These are phyloP conservation scores for Chlorociboria aeruginascens DNA, from an alignment of 495 filamentous ascomycete genomes.

Conservation along the genomic window DNA sequence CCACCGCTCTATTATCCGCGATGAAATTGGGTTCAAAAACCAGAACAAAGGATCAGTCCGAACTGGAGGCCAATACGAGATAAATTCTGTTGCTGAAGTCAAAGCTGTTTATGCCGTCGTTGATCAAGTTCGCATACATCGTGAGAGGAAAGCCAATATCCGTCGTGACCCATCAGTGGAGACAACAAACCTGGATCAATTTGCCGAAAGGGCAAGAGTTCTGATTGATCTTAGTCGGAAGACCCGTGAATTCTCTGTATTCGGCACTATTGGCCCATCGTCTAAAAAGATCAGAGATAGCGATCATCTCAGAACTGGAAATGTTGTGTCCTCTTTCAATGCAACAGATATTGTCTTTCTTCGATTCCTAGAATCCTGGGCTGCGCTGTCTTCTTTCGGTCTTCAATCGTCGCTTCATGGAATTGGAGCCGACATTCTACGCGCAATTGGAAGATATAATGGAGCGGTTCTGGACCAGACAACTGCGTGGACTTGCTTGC, in stretches of 20 bases:
- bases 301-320: neutral
- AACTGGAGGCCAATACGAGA: constrained; percentile 25
- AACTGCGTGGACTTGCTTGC: constrained; percentile 59
- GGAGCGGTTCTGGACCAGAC: constrained; percentile 33
- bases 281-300: constrained; percentile 17
- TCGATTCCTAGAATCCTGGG: constrained; percentile 59
- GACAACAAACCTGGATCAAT: constrained; percentile 31
- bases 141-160: neutral
- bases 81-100: constrained; percentile 25
- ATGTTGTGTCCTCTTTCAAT: constrained; percentile 15
- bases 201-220: constrained; percentile 51
- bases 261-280: constrained; percentile 36
- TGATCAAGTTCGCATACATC: constrained; percentile 6
- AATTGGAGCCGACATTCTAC: constrained; percentile 59
- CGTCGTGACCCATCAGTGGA: neutral
- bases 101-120: constrained; percentile 1
- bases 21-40: constrained; percentile 38
- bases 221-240: constrained; percentile 58
- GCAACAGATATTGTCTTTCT: constrained; percentile 40
- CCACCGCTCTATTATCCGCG: constrained; percentile 46
- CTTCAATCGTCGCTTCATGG: constrained; percentile 37
- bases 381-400: constrained; percentile 39
- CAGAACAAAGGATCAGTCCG: constrained; percentile 2
- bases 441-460: constrained; percentile 57
- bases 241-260: constrained; percentile 43